Percentiles rank a stretch among this genome's conserved stretches.
Evolutionary conservation across 345 rosid genomes (phyloP).

Genomic region (Eutrema japonicum): DNA sequence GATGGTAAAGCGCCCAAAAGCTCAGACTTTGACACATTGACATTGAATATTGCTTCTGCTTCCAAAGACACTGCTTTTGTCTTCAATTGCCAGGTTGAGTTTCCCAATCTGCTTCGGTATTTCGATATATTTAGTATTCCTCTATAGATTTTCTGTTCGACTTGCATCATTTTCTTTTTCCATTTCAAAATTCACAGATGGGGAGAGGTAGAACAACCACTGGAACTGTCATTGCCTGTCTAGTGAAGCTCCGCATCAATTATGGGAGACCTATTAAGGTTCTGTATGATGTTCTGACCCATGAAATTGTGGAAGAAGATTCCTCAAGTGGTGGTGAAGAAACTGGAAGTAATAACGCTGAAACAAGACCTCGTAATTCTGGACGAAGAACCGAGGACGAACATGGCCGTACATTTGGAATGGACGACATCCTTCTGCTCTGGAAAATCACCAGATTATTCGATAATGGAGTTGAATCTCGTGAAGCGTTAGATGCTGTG

Average conservation of each 20-base stretch:
- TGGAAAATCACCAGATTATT: constrained; percentile 95
- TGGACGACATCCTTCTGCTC: constrained; percentile 79
- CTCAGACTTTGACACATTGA: constrained; percentile 87
- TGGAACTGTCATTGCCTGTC: constrained; percentile 98
- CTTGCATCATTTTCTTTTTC: constrained; percentile 23
- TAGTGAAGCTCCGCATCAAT: constrained; percentile 84
- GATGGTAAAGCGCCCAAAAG: constrained; percentile 99
- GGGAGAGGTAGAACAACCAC: constrained; percentile 99
- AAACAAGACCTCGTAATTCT: constrained; percentile 44
- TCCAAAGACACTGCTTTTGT: constrained; percentile 88
- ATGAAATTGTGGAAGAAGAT: constrained; percentile 75
- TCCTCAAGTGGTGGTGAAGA: constrained; percentile 95
- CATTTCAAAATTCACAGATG: constrained; percentile 60
- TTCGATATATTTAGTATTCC: constrained; percentile 6
- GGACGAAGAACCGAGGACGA: constrained; percentile 52
- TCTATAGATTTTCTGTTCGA: not conserved
- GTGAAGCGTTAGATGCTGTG: constrained; percentile 91
- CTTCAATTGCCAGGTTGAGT: constrained; percentile 93
- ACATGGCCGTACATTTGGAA: constrained; percentile 76
- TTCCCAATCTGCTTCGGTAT: constrained; percentile 24
- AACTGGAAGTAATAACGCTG: constrained; percentile 53
- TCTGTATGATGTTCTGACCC: constrained; percentile 56
- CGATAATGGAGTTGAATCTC: constrained; percentile 87
- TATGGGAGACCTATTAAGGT: constrained; percentile 85
- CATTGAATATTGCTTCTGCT: constrained; percentile 81